These are phyloP conservation scores for Ceratonia siliqua DNA, from an alignment of 306 rosid genomes.

Conservation along the genomic window DNA sequence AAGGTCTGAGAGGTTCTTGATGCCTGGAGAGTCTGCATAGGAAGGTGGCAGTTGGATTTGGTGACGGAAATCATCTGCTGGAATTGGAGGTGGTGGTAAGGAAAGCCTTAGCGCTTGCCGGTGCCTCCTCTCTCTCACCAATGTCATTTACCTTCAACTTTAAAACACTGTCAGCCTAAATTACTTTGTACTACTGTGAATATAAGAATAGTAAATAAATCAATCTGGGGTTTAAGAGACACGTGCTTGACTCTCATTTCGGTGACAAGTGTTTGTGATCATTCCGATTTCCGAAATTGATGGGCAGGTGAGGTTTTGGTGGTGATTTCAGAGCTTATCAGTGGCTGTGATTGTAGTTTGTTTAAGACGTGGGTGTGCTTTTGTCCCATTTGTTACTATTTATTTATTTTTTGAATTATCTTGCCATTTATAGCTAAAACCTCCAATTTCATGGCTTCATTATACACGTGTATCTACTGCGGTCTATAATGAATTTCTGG, in stretches of 20 bases:
- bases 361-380: not conserved
- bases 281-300: conserved; percentile 54
- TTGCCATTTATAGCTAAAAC: conserved; percentile 27
- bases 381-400: conserved; percentile 28
- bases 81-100: conserved; percentile 45
- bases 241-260: conserved; percentile 24
- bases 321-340: conserved; percentile 31
- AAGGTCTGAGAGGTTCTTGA: conserved; percentile 51
- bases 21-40: conserved; percentile 29
- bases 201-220: not conserved
- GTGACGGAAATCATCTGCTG: conserved; percentile 8
- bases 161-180: not conserved
- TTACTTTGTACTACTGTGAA: not conserved
- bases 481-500: conserved; percentile 6
- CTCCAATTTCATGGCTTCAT: conserved; percentile 13
- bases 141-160: not conserved
- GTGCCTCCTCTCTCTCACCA: conserved; percentile 50
- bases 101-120: conserved; percentile 60
- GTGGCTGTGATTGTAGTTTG: conserved; percentile 35
- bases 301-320: conserved; percentile 56
- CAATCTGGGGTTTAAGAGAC: conserved; percentile 11
- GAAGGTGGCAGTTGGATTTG: conserved; percentile 34
- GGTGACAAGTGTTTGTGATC: conserved; percentile 39
- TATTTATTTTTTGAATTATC: not conserved
- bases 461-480: conserved; percentile 19